phyloP scores from a whole-genome alignment of 148 eudicot species.

The Pouteria glomerata region DNA sequence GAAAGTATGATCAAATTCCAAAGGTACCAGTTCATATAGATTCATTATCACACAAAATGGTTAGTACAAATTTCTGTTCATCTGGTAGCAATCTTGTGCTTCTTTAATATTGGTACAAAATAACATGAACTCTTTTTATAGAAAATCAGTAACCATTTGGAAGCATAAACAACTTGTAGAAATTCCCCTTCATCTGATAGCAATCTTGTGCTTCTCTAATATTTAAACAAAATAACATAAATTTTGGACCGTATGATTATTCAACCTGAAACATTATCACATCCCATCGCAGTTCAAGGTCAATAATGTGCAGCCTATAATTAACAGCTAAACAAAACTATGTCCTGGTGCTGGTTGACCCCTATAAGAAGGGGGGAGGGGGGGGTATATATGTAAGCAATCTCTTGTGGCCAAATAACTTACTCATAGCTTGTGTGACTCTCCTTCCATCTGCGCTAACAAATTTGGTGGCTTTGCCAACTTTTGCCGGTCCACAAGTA shows the following conservation, averaged over 20 bases:
- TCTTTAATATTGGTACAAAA: background rate
- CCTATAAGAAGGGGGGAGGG: background rate
- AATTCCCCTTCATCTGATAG: too few relatives aligned
- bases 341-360: background rate
- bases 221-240: too few relatives aligned
- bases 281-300: too few relatives aligned
- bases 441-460: constrained; percentile 40
- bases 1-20: constrained; percentile 1
- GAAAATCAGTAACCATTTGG: background rate
- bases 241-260: too few relatives aligned
- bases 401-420: constrained; percentile 18
- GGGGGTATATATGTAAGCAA: background rate
- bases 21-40: background rate
- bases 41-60: background rate
- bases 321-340: background rate
- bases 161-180: background rate
- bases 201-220: too few relatives aligned
- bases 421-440: constrained; percentile 58
- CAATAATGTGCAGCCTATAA: too few relatives aligned
- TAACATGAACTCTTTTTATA: background rate
- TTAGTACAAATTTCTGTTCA: background rate
- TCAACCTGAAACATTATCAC: too few relatives aligned
- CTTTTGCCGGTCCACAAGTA: constrained; percentile 57
- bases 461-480: constrained; percentile 44
- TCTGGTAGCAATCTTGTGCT: background rate